Conservation (phyloP, 192 early-diverging fungal species). For the Dissophora ornata region DNA sequence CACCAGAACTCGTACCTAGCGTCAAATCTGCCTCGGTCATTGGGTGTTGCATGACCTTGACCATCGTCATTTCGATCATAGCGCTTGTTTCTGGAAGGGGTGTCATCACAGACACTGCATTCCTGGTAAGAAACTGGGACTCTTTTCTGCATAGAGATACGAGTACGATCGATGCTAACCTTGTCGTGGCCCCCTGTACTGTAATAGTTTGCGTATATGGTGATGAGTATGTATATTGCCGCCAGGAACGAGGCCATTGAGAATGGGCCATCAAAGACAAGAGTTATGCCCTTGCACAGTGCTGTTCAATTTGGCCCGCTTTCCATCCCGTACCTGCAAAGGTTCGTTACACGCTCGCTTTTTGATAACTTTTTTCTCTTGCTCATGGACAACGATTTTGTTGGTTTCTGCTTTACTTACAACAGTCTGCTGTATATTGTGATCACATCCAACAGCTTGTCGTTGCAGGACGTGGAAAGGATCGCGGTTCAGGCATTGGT, state of each 20-base stretch:
- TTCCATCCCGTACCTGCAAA: conserved; percentile 47
- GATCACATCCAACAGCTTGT: conserved; percentile 13
- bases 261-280: conserved; percentile 31
- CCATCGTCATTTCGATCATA: conserved; percentile 44
- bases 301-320: conserved; percentile 47
- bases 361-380: not conserved
- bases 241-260: conserved; percentile 54
- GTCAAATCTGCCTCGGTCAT: conserved; percentile 51
- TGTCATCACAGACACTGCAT: conserved; percentile 49
- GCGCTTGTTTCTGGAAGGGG: conserved; percentile 44
- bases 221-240: conserved; percentile 53
- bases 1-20: conserved; percentile 44
- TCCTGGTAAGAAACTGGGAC: conserved; percentile 20
- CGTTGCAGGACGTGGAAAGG: conserved; percentile 36
- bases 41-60: conserved; percentile 52
- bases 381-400: too few relatives aligned
- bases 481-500: conserved; percentile 35
- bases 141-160: not conserved
- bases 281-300: conserved; percentile 46
- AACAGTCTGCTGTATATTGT: too few relatives aligned
- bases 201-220: conserved; percentile 51
- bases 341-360: not conserved
- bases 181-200: too few relatives aligned
- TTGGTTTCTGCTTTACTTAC: too few relatives aligned
- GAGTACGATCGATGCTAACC: too few relatives aligned